Base-by-base conservation (phyloP, 139 green algal species). In the Nannochloris sp. region DNA sequence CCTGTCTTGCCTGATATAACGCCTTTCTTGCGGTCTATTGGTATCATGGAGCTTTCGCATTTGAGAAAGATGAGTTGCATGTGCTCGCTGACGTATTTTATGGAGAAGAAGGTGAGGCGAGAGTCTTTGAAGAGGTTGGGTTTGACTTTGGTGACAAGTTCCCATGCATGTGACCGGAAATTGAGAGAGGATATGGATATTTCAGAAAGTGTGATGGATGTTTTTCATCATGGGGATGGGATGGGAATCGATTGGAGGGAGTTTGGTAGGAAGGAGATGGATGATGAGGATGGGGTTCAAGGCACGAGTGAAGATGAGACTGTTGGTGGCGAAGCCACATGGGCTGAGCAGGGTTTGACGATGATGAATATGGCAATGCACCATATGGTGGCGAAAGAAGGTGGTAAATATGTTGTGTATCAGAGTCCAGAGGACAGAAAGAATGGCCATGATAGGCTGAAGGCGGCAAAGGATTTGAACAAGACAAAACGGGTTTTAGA, bases 111-210 rank as follows among this genome's bases (percentile, higher is more conserved):
- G n/a, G 69, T 65, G 40, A 69, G 77, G 49, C 45, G 63, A 37
- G 36, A 56, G 13, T 33, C 28, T n/a, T 66, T 66, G 26, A 66
- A 28, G 16, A 53, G 46, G 6, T 53, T 53, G 46, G 46, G 33
- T 12, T 40, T 40, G 33, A 40, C 33, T 12, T 40, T 94, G 16
- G 71, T 94, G 5, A 85, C 75, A 28, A 87, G 86, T 16, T 85
- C 72, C 5, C 69, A 78, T 14, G 76, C 72, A 12, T 91, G 80
- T 62, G 74, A 84, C n/a, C 55, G 67, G 2, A 45, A 53, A 5
- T 48, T 66, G 16, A 74, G 71, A 12, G 67, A 80, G 48, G 40
- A 68, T 30, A 63, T 26, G 11, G 49, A 53, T 10, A 71, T 59
- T 11, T 63, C 78, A 0, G 51, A 72, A 20, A 75, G 88, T 55